These are phyloP conservation scores for Henningerozyma blattae DNA, from an alignment of 805 yeast species.

Conservation along the genomic window DNA sequence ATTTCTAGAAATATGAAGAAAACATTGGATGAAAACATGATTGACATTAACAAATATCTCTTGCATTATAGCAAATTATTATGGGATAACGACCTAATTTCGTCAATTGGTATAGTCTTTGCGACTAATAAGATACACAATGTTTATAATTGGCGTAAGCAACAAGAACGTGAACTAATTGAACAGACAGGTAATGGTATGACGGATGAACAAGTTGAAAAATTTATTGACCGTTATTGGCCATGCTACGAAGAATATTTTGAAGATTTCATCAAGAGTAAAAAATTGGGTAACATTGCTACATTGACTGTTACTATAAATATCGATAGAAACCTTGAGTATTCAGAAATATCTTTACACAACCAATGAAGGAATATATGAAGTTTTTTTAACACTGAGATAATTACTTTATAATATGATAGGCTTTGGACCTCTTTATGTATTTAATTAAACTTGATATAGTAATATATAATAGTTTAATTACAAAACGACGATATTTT, in stretches of 20 bases:
- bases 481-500: no score
- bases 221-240: constrained; percentile 75
- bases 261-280: constrained; percentile 26
- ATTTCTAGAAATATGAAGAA: constrained; percentile 21
- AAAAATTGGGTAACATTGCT: constrained; percentile 18
- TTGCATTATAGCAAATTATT: constrained; percentile 33
- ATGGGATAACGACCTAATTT: constrained; percentile 36
- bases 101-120: constrained; percentile 51
- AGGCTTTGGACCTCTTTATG: no score
- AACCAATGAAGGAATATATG: no score
- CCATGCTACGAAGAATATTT: constrained; percentile 72
- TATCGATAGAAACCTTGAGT: constrained; percentile 13
- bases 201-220: constrained; percentile 56
- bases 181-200: constrained; percentile 54
- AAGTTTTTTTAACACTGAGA: no score
- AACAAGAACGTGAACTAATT: constrained; percentile 33
- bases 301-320: constrained; percentile 23
- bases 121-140: constrained; percentile 44
- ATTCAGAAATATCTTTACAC: constrained; percentile 9
- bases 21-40: constrained; percentile 17
- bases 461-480: no score
- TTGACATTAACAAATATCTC: constrained; percentile 41
- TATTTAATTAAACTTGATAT: no score
- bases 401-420: no score
- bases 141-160: constrained; percentile 68